phyloP scores from a whole-genome alignment of 176 grass and related monocot species.

The maize (Zea mays) region DNA sequence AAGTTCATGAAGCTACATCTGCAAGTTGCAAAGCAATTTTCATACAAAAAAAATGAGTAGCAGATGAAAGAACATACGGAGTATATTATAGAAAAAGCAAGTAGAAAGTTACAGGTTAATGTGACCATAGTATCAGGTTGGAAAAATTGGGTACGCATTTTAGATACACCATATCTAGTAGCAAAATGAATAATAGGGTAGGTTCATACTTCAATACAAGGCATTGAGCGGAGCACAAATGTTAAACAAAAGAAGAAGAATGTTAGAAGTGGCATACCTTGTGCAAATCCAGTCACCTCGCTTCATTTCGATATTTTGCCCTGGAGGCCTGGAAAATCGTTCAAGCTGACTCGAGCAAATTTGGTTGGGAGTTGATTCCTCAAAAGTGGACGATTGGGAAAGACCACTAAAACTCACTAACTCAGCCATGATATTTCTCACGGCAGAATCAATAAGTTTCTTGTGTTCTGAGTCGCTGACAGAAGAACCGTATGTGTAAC shows the following conservation, averaged over 20 bases:
- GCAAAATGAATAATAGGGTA: not conserved
- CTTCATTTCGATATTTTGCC: slow-evolving; percentile 84
- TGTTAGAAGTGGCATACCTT: slow-evolving; percentile 48
- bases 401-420: slow-evolving; percentile 51
- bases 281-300: slow-evolving; percentile 90
- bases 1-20: slow-evolving; percentile 99
- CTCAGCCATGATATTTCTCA: slow-evolving; percentile 65
- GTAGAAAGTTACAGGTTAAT: slow-evolving; percentile 4
- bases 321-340: slow-evolving; percentile 41
- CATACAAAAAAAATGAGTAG: not conserved
- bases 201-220: not conserved
- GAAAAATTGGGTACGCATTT: slow-evolving; percentile 4
- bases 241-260: slow-evolving; percentile 10
- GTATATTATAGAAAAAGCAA: slow-evolving; percentile 6
- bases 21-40: slow-evolving; percentile 35
- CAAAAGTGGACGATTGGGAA: slow-evolving; percentile 31
- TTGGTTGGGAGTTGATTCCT: slow-evolving; percentile 36
- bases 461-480: slow-evolving; percentile 41
- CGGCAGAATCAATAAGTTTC: slow-evolving; percentile 61
- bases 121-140: slow-evolving; percentile 13
- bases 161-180: not conserved
- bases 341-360: slow-evolving; percentile 40
- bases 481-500: slow-evolving; percentile 55
- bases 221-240: not conserved
- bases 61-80: not conserved